Evolutionary conservation across 345 rosid genomes (phyloP).

Genomic region (Isatis tinctoria): DNA sequence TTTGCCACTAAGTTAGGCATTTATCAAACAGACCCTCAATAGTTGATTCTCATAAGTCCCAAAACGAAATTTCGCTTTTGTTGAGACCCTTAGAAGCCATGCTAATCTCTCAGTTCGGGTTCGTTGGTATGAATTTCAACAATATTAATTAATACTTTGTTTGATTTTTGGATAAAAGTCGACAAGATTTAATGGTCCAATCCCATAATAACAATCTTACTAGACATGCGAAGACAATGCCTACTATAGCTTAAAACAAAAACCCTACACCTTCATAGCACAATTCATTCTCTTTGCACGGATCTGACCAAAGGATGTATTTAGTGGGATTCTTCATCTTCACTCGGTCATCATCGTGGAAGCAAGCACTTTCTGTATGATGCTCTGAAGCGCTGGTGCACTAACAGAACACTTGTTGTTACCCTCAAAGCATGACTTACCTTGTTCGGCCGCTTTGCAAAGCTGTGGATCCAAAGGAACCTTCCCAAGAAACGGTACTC

Average conservation of each 20-base stretch:
- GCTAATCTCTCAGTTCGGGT: not conserved
- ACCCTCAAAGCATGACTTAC: conserved; percentile 75
- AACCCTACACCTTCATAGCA: not conserved
- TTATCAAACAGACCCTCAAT: not conserved
- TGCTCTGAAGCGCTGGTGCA: conserved; percentile 60
- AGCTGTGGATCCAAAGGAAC: conserved; percentile 90
- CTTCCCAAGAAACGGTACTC: conserved; percentile 78
- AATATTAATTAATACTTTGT: not conserved
- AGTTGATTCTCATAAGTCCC: not conserved
- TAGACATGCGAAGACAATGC: not conserved
- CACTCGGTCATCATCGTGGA: conserved; percentile 27
- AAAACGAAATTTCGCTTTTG: not conserved
- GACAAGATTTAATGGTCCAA: not conserved
- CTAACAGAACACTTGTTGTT: conserved; percentile 54
- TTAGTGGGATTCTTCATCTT: not conserved
- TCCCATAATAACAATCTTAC: not conserved
- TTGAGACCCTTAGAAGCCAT: too few relatives aligned
- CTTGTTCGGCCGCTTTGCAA: conserved; percentile 82
- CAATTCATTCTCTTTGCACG: not conserved
- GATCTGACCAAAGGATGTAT: not conserved
- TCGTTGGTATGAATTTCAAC: not conserved
- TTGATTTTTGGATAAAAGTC: not conserved
- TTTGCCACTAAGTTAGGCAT: not conserved
- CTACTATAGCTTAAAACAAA: not conserved
- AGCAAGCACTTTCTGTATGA: conserved; percentile 46